These are phyloP conservation scores for Thinopyrum elongatum DNA, from an alignment of 176 grass and related monocot species.

Conservation along the genomic window DNA sequence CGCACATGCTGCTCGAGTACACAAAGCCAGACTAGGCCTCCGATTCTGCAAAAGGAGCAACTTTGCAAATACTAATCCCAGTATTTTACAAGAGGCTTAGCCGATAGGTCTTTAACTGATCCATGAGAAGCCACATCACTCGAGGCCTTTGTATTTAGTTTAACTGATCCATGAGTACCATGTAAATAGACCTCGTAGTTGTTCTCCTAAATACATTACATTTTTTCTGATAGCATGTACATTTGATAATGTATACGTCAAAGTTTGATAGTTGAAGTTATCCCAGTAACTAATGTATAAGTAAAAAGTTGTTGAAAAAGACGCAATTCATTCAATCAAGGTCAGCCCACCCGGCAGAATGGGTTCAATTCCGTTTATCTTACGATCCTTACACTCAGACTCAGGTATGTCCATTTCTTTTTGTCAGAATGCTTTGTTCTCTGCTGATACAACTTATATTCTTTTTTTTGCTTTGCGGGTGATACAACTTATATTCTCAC, in stretches of 20 bases:
- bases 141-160: not conserved
- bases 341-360: not conserved
- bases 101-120: not conserved
- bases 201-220: not conserved
- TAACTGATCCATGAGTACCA: not conserved
- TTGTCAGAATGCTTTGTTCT: not conserved
- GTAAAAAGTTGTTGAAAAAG: not conserved
- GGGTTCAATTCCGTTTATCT: not conserved
- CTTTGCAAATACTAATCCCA: not conserved
- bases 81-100: conserved; percentile 23
- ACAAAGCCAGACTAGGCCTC: conserved; percentile 56
- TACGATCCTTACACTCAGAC: not conserved
- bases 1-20: conserved; percentile 93
- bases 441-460: no score
- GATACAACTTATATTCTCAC: no score
- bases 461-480: no score
- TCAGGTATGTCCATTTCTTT: not conserved
- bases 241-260: not conserved
- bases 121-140: not conserved
- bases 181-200: conserved; percentile 11
- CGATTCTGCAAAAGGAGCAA: not conserved
- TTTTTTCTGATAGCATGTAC: conserved; percentile 29
- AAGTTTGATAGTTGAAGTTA: not conserved
- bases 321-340: not conserved
- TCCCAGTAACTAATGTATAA: no score